Evolutionary conservation across 2,329 filamentous ascomycete species (phyloP), one percentile per base, ranked within the genome.

Genomic region (Chaetomium strumarium): DNA sequence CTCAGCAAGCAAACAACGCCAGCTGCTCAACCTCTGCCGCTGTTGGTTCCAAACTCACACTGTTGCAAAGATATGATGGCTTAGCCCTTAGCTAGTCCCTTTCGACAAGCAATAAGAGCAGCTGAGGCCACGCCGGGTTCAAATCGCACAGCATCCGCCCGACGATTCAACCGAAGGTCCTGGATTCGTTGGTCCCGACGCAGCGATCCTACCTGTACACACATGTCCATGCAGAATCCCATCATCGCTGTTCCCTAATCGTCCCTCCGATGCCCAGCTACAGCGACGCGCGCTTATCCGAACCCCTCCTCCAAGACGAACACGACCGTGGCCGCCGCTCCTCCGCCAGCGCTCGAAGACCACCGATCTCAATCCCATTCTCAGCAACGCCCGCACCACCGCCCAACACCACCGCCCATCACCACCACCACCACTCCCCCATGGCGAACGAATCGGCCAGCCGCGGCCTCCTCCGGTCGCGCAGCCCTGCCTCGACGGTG

Each of bases 381-480:
- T 14, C 46, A 37, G 16, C 54, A 37, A 2, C 46, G 14, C 4
- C 53, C 30, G 17, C 37, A 24, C 11, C 16, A 46, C 10, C 12
- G 48, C 29, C 41, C 45, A 14, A 39, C 50, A n/a, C 30, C 47
- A 2, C 36, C 34, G 33, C 13, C 44, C 8, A 12, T 46, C 10
- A 20, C 37, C 54, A n/a, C 38, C 49, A 24, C 9, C 44, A n/a
- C 48, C 12, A 36, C 34, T 16, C 33, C 24, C 33, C 17, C n/a
- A 7, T 33, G 19, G 17, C 20, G 19, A 17, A 17, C 40, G 11
- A n/a, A 17, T 29, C n/a, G 31, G 14, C 33, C n/a, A 76, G 81
- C 51, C 75, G 80, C 52, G 86, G 84, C n/a, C 41, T 14, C 7
- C 84, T 95, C 71, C 83, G 86, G 64, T 90, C 89, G 65, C 78